phyloP scores from a whole-genome alignment of 1,284 basidiomycete genomes.

The Schizophyllum commune region DNA sequence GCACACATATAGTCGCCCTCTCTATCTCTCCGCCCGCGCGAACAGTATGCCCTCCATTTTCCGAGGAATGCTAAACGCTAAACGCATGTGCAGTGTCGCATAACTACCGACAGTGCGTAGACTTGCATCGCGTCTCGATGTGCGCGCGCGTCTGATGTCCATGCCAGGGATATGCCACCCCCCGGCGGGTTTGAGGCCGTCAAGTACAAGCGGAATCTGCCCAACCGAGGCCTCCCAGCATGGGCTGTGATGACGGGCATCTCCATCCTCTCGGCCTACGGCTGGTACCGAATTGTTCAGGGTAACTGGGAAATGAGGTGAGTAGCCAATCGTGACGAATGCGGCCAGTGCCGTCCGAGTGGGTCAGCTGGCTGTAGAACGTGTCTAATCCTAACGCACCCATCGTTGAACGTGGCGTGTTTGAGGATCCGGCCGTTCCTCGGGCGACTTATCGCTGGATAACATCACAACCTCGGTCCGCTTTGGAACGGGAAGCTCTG shows the following conservation, averaged over 20 bases:
- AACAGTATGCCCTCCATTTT: conserved; percentile 2
- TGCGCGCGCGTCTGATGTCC: background rate
- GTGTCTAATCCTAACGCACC: conserved; percentile 46
- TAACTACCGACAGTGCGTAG: conserved; percentile 58
- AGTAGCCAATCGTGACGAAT: conserved; percentile 24
- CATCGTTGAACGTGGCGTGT: conserved; percentile 52
- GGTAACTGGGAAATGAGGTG: conserved; percentile 92
- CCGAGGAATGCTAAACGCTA: conserved; percentile 1
- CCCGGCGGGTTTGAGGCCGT: conserved; percentile 88
- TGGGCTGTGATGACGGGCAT: conserved; percentile 82
- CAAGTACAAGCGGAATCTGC: conserved; percentile 95
- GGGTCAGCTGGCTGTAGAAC: conserved; percentile 57
- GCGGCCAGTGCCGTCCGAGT: conserved; percentile 9
- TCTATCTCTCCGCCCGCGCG: background rate
- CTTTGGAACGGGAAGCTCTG: conserved; percentile 25
- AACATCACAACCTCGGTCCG: conserved; percentile 24
- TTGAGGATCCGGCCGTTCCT: conserved; percentile 55
- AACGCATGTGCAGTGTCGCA: conserved; percentile 43
- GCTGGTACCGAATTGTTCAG: conserved; percentile 88
- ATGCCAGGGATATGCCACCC: conserved; percentile 88
- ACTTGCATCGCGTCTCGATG: background rate
- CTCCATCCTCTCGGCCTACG: conserved; percentile 80
- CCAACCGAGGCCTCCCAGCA: conserved; percentile 87
- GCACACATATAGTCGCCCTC: background rate
- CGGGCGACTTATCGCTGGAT: conserved; percentile 32